These are phyloP conservation scores for Luzula sylvatica DNA, from an alignment of 176 grass and related monocot genomes.

Conservation along the genomic window DNA sequence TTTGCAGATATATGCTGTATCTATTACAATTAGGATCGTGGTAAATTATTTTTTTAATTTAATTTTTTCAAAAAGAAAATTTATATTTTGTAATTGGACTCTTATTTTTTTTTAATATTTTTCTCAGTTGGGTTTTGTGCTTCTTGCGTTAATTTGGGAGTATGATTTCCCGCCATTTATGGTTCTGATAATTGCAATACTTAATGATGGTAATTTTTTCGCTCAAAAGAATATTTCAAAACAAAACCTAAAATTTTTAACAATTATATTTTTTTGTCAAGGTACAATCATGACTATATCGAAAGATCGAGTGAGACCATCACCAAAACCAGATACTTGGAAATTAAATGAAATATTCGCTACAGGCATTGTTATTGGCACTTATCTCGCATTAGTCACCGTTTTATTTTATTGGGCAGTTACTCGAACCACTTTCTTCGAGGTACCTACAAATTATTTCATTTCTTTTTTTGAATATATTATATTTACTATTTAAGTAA, in stretches of 20 bases:
- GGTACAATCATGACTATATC: conserved; percentile 95
- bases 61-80: neutral
- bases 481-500: neutral
- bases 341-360: conserved; percentile 74
- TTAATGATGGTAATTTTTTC: conserved; percentile 63
- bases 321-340: conserved; percentile 52
- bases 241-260: neutral
- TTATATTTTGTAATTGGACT: neutral
- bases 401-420: conserved; percentile 72
- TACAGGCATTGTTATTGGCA: conserved; percentile 59
- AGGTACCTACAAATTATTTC: conserved; percentile 29
- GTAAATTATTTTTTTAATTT: conserved; percentile 23
- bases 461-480: neutral
- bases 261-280: conserved; percentile 1
- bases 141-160: conserved; percentile 69
- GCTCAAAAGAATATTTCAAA: neutral
- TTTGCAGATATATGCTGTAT: conserved; percentile 86
- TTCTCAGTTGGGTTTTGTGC: conserved; percentile 65
- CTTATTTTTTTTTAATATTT: neutral
- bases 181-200: conserved; percentile 76
- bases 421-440: conserved; percentile 57
- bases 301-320: conserved; percentile 65
- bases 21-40: conserved; percentile 86
- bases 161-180: conserved; percentile 92
- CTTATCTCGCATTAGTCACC: conserved; percentile 70